Evolutionary conservation across 148 eudicot genomes (phyloP).

Genomic region (Fallopia convolvulus): DNA sequence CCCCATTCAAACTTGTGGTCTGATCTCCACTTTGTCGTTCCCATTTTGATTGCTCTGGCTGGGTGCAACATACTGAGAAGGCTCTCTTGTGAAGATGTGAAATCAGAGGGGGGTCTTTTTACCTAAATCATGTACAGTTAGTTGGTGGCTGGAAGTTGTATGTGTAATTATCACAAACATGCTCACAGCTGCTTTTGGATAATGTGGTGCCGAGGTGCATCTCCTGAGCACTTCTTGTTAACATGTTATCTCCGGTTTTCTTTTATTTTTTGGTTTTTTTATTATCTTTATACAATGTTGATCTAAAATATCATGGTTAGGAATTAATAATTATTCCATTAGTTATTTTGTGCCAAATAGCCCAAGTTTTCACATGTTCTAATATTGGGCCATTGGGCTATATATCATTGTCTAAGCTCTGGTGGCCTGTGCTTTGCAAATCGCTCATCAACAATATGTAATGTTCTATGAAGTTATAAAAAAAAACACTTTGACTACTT

Average conservation of each 20-base stretch:
- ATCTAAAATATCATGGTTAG: neutral
- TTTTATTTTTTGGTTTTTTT: neutral
- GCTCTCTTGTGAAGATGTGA: constrained; percentile 4
- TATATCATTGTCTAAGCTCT: too few relatives aligned
- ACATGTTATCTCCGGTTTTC: neutral
- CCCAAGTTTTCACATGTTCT: neutral
- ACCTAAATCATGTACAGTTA: neutral
- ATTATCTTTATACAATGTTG: neutral
- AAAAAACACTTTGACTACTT: too few relatives aligned
- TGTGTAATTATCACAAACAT: neutral
- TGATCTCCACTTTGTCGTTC: neutral
- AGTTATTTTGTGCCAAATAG: neutral
- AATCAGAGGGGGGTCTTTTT: neutral
- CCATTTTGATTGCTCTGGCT: neutral
- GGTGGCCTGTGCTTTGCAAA: too few relatives aligned
- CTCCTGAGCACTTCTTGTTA: neutral
- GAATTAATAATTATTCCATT: neutral
- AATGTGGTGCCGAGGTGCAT: neutral
- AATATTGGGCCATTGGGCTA: too few relatives aligned
- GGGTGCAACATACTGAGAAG: neutral
- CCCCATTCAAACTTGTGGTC: neutral
- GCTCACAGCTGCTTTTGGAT: neutral
- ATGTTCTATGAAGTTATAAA: too few relatives aligned
- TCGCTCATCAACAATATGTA: too few relatives aligned
- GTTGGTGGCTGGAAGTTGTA: constrained; percentile 6